phyloP scores from a whole-genome alignment of 164 flowering plant species.

The Buxus sempervirens region DNA sequence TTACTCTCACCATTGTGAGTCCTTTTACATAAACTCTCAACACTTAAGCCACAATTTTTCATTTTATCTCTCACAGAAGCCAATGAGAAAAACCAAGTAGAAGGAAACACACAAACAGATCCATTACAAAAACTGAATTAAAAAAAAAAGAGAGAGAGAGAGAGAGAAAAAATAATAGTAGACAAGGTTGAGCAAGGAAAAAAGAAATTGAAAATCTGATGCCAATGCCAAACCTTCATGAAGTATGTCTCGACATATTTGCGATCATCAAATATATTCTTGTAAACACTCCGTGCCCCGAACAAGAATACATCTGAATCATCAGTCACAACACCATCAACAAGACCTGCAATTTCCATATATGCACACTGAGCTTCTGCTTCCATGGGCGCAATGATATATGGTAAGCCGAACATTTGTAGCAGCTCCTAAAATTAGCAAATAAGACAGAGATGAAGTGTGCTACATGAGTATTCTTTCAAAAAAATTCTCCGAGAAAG shows the following conservation, averaged over 20 bases:
- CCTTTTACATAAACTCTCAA: no score
- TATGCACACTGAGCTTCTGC: conserved; percentile 99
- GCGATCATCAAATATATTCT: conserved; percentile 93
- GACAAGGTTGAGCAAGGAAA: background rate
- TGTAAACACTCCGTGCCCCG: conserved; percentile 90
- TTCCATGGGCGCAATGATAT: conserved; percentile 97
- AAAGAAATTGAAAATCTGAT: conserved; percentile 1
- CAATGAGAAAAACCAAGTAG: no score
- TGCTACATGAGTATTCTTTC: background rate
- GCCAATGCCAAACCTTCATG: conserved; percentile 63
- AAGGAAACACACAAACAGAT: no score
- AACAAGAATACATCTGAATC: conserved; percentile 97
- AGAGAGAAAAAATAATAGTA: no score
- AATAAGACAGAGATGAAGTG: background rate
- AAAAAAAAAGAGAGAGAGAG: no score
- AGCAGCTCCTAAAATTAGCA: conserved; percentile 62
- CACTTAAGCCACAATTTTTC: no score
- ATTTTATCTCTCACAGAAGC: no score
- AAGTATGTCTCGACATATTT: conserved; percentile 97
- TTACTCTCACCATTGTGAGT: no score
- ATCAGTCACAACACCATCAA: conserved; percentile 98
- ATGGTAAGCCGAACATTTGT: conserved; percentile 97
- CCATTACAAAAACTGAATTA: no score
- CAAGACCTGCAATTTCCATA: conserved; percentile 76
- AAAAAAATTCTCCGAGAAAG: background rate